These are phyloP conservation scores for Antrodiella citrinella DNA, from an alignment of 768 basidiomycete species.

Conservation along the genomic window DNA sequence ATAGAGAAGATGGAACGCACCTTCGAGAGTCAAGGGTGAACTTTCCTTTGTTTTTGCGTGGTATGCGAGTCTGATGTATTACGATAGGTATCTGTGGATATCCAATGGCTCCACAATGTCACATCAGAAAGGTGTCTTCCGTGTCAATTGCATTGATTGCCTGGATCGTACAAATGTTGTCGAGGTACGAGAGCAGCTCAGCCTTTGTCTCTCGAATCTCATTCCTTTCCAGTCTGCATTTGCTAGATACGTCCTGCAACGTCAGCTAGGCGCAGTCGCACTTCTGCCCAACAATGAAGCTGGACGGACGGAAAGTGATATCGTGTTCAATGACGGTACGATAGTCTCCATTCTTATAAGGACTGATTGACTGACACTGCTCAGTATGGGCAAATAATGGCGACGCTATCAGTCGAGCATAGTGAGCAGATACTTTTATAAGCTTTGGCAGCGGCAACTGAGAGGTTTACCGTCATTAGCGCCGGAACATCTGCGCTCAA, in stretches of 20 bases:
- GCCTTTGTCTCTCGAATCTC: too few relatives aligned
- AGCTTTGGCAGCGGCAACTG: too few relatives aligned
- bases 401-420: slow-evolving; percentile 85
- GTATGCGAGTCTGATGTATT: slow-evolving; percentile 1
- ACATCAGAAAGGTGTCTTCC: slow-evolving; percentile 78
- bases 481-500: slow-evolving; percentile 96
- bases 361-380: slow-evolving; percentile 2
- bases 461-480: slow-evolving; percentile 41
- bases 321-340: slow-evolving; percentile 72
- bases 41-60: too few relatives aligned
- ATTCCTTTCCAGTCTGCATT: slow-evolving; percentile 79
- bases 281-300: slow-evolving; percentile 43
- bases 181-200: slow-evolving; percentile 42
- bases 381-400: slow-evolving; percentile 98
- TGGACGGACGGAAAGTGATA: slow-evolving; percentile 54
- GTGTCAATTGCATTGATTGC: slow-evolving; percentile 94
- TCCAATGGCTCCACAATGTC: slow-evolving; percentile 63
- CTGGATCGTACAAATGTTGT: slow-evolving; percentile 94
- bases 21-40: slow-evolving; percentile 76
- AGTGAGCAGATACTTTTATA: slow-evolving; percentile 45
- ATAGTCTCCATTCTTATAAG: neutral
- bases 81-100: slow-evolving; percentile 70
- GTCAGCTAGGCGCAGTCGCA: slow-evolving; percentile 67
- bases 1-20: slow-evolving; percentile 59
- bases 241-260: slow-evolving; percentile 72